Percentiles rank a stretch among this genome's conserved stretches.
These are phyloP conservation scores for Cyclotella distinguenda DNA, from an alignment of 108 stramenopile genomes.

Conservation along the genomic window DNA sequence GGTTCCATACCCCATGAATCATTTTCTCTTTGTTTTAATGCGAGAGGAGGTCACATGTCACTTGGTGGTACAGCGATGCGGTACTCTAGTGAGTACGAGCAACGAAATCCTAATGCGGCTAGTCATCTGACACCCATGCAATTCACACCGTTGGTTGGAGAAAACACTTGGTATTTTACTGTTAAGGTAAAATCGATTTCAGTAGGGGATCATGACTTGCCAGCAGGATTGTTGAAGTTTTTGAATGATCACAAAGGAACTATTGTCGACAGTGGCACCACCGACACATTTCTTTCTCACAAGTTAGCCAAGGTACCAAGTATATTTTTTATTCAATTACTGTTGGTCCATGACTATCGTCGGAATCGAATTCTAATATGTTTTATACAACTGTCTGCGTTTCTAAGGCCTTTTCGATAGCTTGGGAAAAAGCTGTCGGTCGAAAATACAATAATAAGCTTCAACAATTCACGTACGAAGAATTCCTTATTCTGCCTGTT, in stretches of 20 bases:
- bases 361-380: too few species aligned
- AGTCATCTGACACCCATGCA: constrained; percentile 55
- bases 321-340: not conserved
- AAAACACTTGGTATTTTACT: constrained; percentile 58
- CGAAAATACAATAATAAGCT: constrained; percentile 28
- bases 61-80: constrained; percentile 64
- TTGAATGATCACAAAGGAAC: constrained; percentile 86
- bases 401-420: constrained; percentile 51
- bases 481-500: constrained; percentile 56
- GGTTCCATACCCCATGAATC: constrained; percentile 55
- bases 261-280: constrained; percentile 95
- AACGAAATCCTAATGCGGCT: not conserved
- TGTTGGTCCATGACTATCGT: not conserved
- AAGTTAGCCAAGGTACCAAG: constrained; percentile 35
- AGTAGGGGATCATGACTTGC: constrained; percentile 26
- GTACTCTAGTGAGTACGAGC: constrained; percentile 43
- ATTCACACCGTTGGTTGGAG: constrained; percentile 45
- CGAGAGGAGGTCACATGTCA: constrained; percentile 54
- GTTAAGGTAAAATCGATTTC: constrained; percentile 40
- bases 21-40: constrained; percentile 69
- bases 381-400: too few species aligned
- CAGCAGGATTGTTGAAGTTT: constrained; percentile 22
- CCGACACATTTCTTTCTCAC: constrained; percentile 90
- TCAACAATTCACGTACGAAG: constrained; percentile 51
- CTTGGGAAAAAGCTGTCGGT: constrained; percentile 64